phyloP scores from a whole-genome alignment of 83 land plant genomes.

The Larix sibirica region DNA sequence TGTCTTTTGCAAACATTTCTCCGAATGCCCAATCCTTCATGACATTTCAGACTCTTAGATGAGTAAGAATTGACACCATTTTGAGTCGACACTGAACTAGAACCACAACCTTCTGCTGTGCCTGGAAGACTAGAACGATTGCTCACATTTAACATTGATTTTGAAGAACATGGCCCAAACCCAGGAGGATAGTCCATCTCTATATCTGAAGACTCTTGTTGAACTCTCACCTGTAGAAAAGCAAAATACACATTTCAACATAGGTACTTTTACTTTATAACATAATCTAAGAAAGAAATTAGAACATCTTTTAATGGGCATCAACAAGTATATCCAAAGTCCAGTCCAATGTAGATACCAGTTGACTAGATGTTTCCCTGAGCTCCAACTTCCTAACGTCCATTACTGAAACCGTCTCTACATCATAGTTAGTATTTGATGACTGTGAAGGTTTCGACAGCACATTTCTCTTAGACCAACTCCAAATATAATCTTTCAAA shows the following conservation, averaged over 20 bases:
- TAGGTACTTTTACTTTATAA: background rate
- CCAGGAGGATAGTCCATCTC: conserved; percentile 14
- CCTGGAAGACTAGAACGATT: background rate
- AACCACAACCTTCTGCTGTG: background rate
- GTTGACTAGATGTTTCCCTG: background rate
- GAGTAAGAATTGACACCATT: background rate
- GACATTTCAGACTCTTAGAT: background rate
- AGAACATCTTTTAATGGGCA: background rate
- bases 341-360: background rate
- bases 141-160: background rate
- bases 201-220: background rate
- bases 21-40: background rate
- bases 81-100: background rate
- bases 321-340: background rate
- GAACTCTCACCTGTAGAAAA: background rate
- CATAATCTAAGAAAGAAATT: background rate
- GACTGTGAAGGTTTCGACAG: background rate
- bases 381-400: background rate
- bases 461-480: conserved; percentile 3
- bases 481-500: background rate
- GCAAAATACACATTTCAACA: background rate
- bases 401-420: too few species aligned
- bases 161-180: conserved; percentile 12
- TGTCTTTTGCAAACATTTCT: background rate
- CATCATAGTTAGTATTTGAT: background rate